Percentiles rank a stretch among this genome's conserved stretches.
Evolutionary conservation across 2,329 filamentous ascomycete genomes (phyloP).

Genomic region (Malbranchea cinnamomea): DNA sequence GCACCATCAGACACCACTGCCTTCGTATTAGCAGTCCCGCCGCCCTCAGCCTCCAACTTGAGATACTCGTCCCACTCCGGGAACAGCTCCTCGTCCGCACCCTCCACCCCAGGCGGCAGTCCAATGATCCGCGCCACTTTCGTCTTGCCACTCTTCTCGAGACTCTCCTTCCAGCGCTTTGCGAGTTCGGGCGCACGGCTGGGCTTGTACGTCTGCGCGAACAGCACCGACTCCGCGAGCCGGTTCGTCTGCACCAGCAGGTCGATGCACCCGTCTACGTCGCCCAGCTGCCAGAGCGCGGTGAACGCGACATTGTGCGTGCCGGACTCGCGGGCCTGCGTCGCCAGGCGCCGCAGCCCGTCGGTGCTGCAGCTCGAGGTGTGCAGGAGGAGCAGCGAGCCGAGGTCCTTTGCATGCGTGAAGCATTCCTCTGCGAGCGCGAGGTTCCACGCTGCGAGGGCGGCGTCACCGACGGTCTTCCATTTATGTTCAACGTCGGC

Average conservation of each 20-base stretch:
- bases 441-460: constrained; percentile 74
- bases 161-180: constrained; percentile 61
- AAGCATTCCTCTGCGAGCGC: constrained; percentile 86
- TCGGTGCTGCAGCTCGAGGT: constrained; percentile 67
- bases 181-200: constrained; percentile 55
- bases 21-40: constrained; percentile 25
- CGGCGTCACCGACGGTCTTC: constrained; percentile 92
- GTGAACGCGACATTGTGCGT: constrained; percentile 90
- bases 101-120: constrained; percentile 57
- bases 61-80: constrained; percentile 93
- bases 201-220: constrained; percentile 91
- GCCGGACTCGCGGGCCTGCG: constrained; percentile 59
- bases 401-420: constrained; percentile 74
- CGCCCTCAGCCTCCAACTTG: constrained; percentile 60
- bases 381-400: constrained; percentile 75
- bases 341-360: constrained; percentile 57
- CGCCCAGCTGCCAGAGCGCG: constrained; percentile 72
- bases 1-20: too few species aligned
- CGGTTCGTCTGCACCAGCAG: constrained; percentile 66
- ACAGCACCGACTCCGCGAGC: constrained; percentile 72
- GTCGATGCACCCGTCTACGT: constrained; percentile 67
- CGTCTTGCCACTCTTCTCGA: constrained; percentile 74
- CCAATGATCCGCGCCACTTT: constrained; percentile 75
- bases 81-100: constrained; percentile 63
- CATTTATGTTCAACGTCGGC: constrained; percentile 92